Evolutionary conservation across 768 basidiomycete genomes (phyloP).

Genomic region (Pholiota microspora): DNA sequence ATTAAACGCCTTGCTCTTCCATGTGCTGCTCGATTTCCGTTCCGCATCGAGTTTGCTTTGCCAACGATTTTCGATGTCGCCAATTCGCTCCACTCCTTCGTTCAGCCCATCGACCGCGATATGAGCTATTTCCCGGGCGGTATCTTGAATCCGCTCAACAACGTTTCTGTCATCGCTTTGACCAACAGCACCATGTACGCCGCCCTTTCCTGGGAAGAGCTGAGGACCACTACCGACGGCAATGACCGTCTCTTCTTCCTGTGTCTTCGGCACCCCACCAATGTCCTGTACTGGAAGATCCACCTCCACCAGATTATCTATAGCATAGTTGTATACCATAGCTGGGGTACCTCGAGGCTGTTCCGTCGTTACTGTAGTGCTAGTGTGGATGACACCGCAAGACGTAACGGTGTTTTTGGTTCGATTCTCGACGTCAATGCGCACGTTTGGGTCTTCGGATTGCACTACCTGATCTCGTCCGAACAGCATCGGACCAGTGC

Average conservation of each 20-base stretch:
- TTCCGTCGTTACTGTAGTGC: slow-evolving; percentile 17
- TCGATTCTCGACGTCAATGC: slow-evolving; percentile 13
- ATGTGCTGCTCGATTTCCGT: slow-evolving; percentile 21
- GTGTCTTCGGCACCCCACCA: slow-evolving; percentile 1
- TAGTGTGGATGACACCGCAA: slow-evolving; percentile 28
- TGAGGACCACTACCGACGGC: slow-evolving; percentile 36
- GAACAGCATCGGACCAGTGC: slow-evolving; percentile 22
- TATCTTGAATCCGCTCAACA: slow-evolving; percentile 18
- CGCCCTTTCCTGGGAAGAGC: slow-evolving; percentile 32
- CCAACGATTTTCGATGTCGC: slow-evolving; percentile 22
- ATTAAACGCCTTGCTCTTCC: slow-evolving; percentile 36
- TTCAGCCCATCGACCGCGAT: slow-evolving; percentile 10
- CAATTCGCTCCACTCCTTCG: slow-evolving; percentile 12
- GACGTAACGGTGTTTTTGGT: slow-evolving; percentile 23
- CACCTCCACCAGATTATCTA: slow-evolving; percentile 6
- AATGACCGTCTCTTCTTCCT: slow-evolving; percentile 26
- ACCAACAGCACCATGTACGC: slow-evolving; percentile 26
- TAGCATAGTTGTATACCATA: slow-evolving; percentile 19
- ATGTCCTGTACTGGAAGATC: slow-evolving; percentile 16
- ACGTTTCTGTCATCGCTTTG: slow-evolving; percentile 19
- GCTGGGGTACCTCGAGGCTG: slow-evolving; percentile 11
- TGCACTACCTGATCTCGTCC: slow-evolving; percentile 8
- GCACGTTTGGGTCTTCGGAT: slow-evolving; percentile 9
- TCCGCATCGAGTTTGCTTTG: slow-evolving; percentile 21
- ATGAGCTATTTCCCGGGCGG: slow-evolving; percentile 16